Conservation (phyloP, 352 stramenopile species). For the Pseudoperonospora humuli region DNA sequence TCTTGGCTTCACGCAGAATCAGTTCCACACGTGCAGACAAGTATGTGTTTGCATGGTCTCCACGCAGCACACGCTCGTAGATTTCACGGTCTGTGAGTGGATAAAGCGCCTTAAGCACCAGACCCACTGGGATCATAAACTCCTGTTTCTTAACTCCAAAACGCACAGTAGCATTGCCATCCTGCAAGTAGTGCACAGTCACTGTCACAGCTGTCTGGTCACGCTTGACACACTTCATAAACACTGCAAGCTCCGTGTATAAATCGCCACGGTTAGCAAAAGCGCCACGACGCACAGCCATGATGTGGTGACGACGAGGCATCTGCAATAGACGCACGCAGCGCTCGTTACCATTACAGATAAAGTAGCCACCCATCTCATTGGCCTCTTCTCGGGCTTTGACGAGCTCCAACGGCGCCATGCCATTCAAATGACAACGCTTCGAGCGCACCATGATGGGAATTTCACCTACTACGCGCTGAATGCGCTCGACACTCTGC, state of each 20-base stretch:
- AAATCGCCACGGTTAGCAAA: slow-evolving; percentile 95
- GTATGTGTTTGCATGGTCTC: slow-evolving; percentile 96
- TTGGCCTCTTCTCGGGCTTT: slow-evolving; percentile 89
- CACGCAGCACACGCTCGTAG: slow-evolving; percentile 93
- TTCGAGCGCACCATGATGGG: slow-evolving; percentile 98
- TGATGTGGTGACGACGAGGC: slow-evolving; percentile 82
- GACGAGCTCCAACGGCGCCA: slow-evolving; percentile 85
- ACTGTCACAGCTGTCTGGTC: slow-evolving; percentile 96
- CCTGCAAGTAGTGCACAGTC: slow-evolving; percentile 97
- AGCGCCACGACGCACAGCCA: slow-evolving; percentile 93
- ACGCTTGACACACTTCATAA: slow-evolving; percentile 93
- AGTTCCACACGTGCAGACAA: slow-evolving; percentile 94
- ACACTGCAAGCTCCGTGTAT: slow-evolving; percentile 96
- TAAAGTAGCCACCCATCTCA: slow-evolving; percentile 99
- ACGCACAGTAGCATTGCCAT: slow-evolving; percentile 93
- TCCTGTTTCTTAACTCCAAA: slow-evolving; percentile 98
- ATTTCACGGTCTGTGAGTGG: slow-evolving; percentile 92
- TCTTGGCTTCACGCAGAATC: slow-evolving; percentile 94
- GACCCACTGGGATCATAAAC: slow-evolving; percentile 95
- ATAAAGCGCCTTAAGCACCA: slow-evolving; percentile 96
- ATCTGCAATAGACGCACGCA: slow-evolving; percentile 97
- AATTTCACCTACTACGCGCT: slow-evolving; percentile 90
- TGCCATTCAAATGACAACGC: slow-evolving; percentile 90
- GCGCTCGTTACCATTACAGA: slow-evolving; percentile 98
- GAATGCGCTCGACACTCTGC: slow-evolving; percentile 76